Percentiles rank a stretch among this genome's conserved stretches.
These are phyloP conservation scores for Aurinia saxatilis DNA, from an alignment of 345 rosid genomes.

Conservation along the genomic window DNA sequence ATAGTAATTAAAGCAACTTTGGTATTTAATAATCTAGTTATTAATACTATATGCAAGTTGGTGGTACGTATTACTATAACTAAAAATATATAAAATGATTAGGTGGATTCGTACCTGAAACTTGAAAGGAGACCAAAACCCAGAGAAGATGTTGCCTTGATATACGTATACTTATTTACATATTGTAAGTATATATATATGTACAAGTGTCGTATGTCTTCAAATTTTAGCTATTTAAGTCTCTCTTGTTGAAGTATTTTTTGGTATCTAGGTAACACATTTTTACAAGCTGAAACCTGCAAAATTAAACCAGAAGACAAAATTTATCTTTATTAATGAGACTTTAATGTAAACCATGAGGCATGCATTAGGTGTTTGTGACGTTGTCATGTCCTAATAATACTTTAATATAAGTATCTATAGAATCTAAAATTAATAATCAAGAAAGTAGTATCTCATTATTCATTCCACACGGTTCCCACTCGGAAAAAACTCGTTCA, in stretches of 20 bases:
- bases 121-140: slow-evolving; percentile 1
- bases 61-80: slow-evolving; percentile 6
- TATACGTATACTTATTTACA: slow-evolving; percentile 12
- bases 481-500: slow-evolving; percentile 23
- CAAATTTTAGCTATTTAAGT: slow-evolving; percentile 31
- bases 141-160: background rate
- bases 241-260: slow-evolving; percentile 60
- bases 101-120: slow-evolving; percentile 25
- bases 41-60: slow-evolving; percentile 15
- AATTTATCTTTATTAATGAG: background rate
- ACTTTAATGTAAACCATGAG: too few species aligned
- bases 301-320: background rate
- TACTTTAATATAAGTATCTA: background rate
- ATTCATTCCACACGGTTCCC: slow-evolving; percentile 29
- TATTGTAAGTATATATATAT: slow-evolving; percentile 13
- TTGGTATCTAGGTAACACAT: slow-evolving; percentile 62
- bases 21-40: background rate
- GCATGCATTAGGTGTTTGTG: slow-evolving; percentile 14
- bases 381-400: slow-evolving; percentile 13
- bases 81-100: background rate
- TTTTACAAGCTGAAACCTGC: slow-evolving; percentile 90
- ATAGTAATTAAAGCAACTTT: slow-evolving; percentile 12
- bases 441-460: background rate
- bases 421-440: background rate
- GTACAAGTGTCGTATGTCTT: slow-evolving; percentile 19